phyloP scores from a whole-genome alignment of 345 rosid genomes.

The Eucalyptus melliodora region DNA sequence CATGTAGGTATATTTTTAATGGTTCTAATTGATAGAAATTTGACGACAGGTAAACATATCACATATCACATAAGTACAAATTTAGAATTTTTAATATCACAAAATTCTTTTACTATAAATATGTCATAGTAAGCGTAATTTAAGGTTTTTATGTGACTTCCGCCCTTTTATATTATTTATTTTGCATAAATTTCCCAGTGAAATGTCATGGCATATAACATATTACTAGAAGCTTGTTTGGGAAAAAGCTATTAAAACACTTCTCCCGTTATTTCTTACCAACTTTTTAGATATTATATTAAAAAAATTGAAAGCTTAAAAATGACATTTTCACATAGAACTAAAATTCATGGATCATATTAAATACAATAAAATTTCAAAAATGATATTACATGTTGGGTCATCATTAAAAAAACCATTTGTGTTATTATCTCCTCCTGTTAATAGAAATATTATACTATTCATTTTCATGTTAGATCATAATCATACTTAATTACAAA shows the following conservation, averaged over 20 bases:
- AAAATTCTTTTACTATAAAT: too few species aligned
- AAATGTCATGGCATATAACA: neutral
- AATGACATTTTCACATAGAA: neutral
- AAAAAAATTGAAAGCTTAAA: neutral
- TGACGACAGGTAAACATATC: neutral
- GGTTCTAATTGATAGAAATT: too few species aligned
- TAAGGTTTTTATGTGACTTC: too few species aligned
- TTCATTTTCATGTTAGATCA: neutral
- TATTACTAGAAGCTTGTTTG: neutral
- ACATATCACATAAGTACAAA: too few species aligned
- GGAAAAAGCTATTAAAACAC: neutral
- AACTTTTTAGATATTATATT: neutral
- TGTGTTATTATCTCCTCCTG: neutral
- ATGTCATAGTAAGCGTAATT: too few species aligned
- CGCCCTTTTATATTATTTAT: neutral
- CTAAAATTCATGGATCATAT: neutral
- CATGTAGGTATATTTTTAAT: neutral
- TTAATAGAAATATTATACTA: neutral
- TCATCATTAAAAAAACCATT: neutral
- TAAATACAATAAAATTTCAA: neutral
- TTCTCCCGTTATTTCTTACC: rapidly evolving
- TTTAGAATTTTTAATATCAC: too few species aligned
- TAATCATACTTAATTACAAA: neutral
- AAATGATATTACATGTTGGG: neutral
- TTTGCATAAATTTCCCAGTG: neutral